These are phyloP conservation scores for Hura crepitans DNA, from an alignment of 441 rosid species.

Conservation along the genomic window DNA sequence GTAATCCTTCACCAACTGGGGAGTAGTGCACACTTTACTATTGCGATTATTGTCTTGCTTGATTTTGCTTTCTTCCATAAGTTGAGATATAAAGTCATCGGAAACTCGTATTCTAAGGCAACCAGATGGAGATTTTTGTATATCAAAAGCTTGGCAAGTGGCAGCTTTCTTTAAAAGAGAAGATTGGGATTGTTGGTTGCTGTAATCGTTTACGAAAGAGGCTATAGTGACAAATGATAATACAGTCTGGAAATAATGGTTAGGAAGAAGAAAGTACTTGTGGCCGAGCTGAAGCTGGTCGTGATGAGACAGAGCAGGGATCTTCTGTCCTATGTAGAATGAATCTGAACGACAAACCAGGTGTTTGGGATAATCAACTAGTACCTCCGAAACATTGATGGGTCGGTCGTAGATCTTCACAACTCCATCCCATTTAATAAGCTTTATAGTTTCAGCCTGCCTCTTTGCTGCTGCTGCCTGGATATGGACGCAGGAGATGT, in stretches of 20 bases:
- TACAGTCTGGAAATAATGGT: conserved; percentile 54
- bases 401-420: conserved; percentile 61
- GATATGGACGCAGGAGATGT: conserved; percentile 39
- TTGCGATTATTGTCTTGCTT: conserved; percentile 12
- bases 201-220: conserved; percentile 35
- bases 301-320: conserved; percentile 55
- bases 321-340: conserved; percentile 78
- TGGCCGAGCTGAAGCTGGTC: conserved; percentile 73
- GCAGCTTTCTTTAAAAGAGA: conserved; percentile 41
- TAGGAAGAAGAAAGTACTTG: conserved; percentile 74
- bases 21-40: conserved; percentile 60
- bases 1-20: conserved; percentile 67
- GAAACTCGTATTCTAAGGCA: conserved; percentile 62
- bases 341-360: conserved; percentile 68
- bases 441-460: conserved; percentile 33
- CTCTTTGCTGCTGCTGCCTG: no score
- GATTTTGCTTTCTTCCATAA: conserved; percentile 45
- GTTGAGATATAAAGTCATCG: conserved; percentile 65
- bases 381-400: conserved; percentile 50
- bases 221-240: conserved; percentile 70
- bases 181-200: neutral
- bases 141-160: conserved; percentile 50
- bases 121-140: conserved; percentile 61
- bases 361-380: conserved; percentile 67
- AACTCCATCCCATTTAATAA: conserved; percentile 62